Conservation (phyloP, 1,139 yeast genomes). For the Geotrichum aggregatum region DNA sequence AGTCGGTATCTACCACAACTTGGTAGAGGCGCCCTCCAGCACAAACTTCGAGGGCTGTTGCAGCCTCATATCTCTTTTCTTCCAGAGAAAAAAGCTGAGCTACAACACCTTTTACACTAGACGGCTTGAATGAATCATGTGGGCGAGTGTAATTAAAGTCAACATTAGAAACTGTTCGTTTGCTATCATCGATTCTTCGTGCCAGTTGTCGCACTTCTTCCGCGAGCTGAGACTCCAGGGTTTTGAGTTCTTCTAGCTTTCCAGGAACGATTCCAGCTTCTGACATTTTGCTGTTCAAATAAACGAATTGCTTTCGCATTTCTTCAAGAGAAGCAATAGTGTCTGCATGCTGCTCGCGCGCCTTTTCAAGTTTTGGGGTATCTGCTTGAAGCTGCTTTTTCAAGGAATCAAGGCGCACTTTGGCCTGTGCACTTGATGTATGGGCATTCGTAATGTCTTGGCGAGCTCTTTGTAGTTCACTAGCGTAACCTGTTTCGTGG, state of each 20-base stretch:
- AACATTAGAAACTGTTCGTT: conserved; percentile 64
- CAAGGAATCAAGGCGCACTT: conserved; percentile 57
- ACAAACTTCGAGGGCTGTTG: conserved; percentile 85
- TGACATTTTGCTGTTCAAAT: conserved; percentile 46
- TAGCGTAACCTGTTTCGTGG: conserved; percentile 73
- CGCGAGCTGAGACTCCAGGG: conserved; percentile 33
- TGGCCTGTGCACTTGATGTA: conserved; percentile 57
- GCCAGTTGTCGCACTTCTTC: conserved; percentile 45
- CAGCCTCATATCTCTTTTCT: conserved; percentile 55
- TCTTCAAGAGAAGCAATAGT: conserved; percentile 45
- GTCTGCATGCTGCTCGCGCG: conserved; percentile 50
- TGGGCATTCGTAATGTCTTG: conserved; percentile 52
- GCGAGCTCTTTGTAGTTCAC: conserved; percentile 67
- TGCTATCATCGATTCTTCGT: conserved; percentile 53
- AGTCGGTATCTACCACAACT: conserved; percentile 85
- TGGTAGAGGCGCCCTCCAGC: conserved; percentile 91
- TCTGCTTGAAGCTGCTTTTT: conserved; percentile 51
- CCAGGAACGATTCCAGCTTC: conserved; percentile 60
- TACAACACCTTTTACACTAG: conserved; percentile 78
- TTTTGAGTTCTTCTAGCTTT: conserved; percentile 46
- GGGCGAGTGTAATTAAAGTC: conserved; percentile 76
- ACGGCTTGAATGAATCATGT: conserved; percentile 47
- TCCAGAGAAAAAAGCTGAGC: conserved; percentile 75
- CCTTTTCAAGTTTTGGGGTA: conserved; percentile 51
- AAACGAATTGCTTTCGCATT: conserved; percentile 42